Evolutionary conservation across 1,284 basidiomycete genomes (phyloP).

Genomic region (Cerioporus squamosus): DNA sequence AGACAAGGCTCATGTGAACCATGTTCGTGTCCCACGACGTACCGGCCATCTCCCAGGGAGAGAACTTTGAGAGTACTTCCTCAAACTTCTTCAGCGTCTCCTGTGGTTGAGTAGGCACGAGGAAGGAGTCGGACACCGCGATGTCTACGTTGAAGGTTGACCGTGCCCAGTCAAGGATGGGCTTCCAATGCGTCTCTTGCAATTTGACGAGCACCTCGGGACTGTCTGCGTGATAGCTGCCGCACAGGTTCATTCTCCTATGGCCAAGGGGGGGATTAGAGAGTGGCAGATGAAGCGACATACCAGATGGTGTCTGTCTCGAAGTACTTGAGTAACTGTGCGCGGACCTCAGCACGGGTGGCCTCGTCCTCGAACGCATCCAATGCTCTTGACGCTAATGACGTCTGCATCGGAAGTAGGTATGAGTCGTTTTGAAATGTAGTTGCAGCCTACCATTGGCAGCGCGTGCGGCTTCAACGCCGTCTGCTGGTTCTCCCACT

Average conservation of each 20-base stretch:
- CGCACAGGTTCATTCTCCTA: neutral
- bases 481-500: slow-evolving; percentile 94
- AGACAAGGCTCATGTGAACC: neutral
- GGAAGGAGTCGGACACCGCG: slow-evolving; percentile 68
- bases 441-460: slow-evolving; percentile 71
- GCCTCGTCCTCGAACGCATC: slow-evolving; percentile 72
- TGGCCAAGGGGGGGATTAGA: too few relatives aligned
- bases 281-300: neutral
- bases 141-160: slow-evolving; percentile 72
- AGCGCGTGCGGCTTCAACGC: slow-evolving; percentile 90
- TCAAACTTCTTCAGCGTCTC: slow-evolving; percentile 68
- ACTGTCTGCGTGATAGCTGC: slow-evolving; percentile 83
- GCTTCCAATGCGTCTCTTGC: slow-evolving; percentile 91
- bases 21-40: slow-evolving; percentile 29
- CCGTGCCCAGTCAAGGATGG: slow-evolving; percentile 82
- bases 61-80: slow-evolving; percentile 62
- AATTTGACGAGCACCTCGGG: slow-evolving; percentile 79
- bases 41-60: slow-evolving; percentile 90
- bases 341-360: slow-evolving; percentile 68
- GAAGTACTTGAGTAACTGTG: slow-evolving; percentile 84
- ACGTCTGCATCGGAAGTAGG: slow-evolving; percentile 65
- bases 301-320: slow-evolving; percentile 97
- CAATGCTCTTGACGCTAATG: slow-evolving; percentile 86
- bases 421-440: neutral
- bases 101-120: slow-evolving; percentile 68